These are phyloP conservation scores for Adansonia madagascariensis DNA, from an alignment of 441 rosid genomes.

Conservation along the genomic window DNA sequence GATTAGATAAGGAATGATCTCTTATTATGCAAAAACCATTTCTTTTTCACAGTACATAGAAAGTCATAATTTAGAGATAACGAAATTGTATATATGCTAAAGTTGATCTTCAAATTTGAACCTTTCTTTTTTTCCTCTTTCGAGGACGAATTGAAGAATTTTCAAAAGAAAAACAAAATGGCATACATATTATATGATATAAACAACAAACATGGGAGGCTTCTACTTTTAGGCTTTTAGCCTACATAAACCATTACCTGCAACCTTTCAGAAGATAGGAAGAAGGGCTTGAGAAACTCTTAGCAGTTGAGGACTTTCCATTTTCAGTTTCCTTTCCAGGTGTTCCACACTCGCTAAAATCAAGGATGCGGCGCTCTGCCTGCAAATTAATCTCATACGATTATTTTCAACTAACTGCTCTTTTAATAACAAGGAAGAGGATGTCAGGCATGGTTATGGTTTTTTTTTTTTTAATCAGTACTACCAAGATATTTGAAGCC, in stretches of 20 bases:
- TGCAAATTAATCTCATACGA: slow-evolving; percentile 33
- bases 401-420: not conserved
- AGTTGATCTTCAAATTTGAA: too few species aligned
- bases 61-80: too few species aligned
- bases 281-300: slow-evolving; percentile 60
- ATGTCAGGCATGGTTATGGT: not conserved
- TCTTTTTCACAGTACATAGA: too few species aligned
- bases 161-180: not conserved
- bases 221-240: not conserved
- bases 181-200: slow-evolving; percentile 20
- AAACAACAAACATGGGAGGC: slow-evolving; percentile 38
- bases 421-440: not conserved
- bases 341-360: slow-evolving; percentile 89
- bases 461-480: not conserved
- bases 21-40: too few species aligned
- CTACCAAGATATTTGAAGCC: slow-evolving; percentile 56
- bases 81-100: too few species aligned
- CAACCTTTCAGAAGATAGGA: slow-evolving; percentile 79
- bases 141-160: slow-evolving; percentile 10
- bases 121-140: not conserved
- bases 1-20: too few species aligned
- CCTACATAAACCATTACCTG: slow-evolving; percentile 54
- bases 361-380: slow-evolving; percentile 83
- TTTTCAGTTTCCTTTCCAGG: slow-evolving; percentile 62
- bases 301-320: slow-evolving; percentile 42